Evolutionary conservation across 1,284 basidiomycete genomes (phyloP).

Genomic region (Erythrobasidium hasegawianum): DNA sequence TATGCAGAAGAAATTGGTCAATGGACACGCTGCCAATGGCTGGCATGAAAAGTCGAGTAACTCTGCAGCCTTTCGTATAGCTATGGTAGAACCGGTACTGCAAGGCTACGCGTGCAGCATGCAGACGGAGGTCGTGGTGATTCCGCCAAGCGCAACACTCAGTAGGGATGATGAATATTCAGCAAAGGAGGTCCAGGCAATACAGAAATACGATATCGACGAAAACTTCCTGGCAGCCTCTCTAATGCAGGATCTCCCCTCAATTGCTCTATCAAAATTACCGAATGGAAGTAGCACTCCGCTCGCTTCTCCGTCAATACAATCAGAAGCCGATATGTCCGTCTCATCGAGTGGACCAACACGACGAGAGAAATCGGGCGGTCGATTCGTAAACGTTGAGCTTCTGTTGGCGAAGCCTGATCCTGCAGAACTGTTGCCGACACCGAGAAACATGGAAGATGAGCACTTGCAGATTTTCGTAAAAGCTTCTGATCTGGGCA

Average conservation of each 20-base stretch:
- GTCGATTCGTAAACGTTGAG: not conserved
- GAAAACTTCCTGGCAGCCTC: slow-evolving; percentile 65
- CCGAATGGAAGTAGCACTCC: not conserved
- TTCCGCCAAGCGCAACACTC: slow-evolving; percentile 46
- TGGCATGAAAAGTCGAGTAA: slow-evolving; percentile 9
- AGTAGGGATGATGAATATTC: not conserved
- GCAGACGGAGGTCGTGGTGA: slow-evolving; percentile 61
- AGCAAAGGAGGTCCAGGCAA: not conserved
- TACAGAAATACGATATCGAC: slow-evolving; percentile 58
- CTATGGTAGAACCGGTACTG: slow-evolving; percentile 61
- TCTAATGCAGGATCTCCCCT: slow-evolving; percentile 43
- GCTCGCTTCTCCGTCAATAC: not conserved
- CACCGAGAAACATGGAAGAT: slow-evolving; percentile 20
- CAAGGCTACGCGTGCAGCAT: slow-evolving; percentile 62
- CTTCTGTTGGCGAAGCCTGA: slow-evolving; percentile 1
- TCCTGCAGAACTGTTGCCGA: slow-evolving; percentile 7
- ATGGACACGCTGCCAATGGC: slow-evolving; percentile 36
- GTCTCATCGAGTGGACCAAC: too few species aligned
- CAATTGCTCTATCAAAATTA: not conserved
- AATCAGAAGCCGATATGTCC: not conserved
- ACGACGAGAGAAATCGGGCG: too few species aligned
- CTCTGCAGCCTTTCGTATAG: slow-evolving; percentile 38
- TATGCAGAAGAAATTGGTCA: not conserved
- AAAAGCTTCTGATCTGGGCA: slow-evolving; percentile 62
- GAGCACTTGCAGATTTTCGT: slow-evolving; percentile 53